phyloP scores from a whole-genome alignment of 2,329 filamentous ascomycete species.

The Verticillium nubilum region DNA sequence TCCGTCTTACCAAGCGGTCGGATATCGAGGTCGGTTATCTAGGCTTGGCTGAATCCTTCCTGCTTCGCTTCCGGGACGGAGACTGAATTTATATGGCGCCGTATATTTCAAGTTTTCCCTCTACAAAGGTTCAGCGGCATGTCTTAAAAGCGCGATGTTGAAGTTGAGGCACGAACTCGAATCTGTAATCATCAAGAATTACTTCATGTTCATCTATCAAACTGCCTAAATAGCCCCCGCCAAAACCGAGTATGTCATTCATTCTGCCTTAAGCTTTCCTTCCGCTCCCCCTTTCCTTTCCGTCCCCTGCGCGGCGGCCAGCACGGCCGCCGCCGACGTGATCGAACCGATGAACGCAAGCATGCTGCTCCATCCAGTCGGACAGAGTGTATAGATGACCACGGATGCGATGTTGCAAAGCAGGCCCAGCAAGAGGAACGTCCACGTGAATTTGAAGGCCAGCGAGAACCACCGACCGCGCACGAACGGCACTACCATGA shows the following conservation, averaged over 20 bases:
- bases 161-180: no score
- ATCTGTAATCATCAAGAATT: no score
- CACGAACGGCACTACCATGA: neutral
- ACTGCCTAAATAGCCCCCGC: no score
- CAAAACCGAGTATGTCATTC: no score
- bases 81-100: no score
- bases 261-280: neutral
- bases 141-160: no score
- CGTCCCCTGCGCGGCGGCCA: neutral
- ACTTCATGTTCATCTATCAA: no score
- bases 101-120: no score
- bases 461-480: neutral
- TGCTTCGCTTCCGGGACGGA: neutral
- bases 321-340: neutral
- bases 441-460: neutral
- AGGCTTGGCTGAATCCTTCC: neutral
- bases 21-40: neutral
- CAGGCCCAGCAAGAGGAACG: neutral
- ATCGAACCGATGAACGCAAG: neutral
- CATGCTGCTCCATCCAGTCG: neutral
- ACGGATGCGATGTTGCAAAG: neutral
- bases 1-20: neutral
- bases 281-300: neutral
- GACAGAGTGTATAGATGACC: neutral
- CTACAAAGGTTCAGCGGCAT: no score